A percentile compares a stretch with the other conserved stretches of the same genome.
Evolutionary conservation across 768 basidiomycete species (phyloP).

Genomic region (Podaxis sp.): DNA sequence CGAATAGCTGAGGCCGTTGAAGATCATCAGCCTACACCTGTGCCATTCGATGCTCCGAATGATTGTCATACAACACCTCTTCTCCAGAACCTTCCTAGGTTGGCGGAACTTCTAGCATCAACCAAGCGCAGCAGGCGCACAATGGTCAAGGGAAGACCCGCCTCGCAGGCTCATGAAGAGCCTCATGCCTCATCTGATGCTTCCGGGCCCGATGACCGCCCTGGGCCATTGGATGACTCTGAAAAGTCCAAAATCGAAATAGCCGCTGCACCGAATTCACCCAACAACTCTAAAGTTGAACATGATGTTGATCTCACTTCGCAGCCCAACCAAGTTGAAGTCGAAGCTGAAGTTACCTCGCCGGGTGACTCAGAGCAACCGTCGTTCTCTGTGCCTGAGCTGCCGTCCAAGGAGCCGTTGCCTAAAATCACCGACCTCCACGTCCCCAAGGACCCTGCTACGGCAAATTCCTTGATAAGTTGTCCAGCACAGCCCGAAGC

Average conservation of each 20-base stretch:
- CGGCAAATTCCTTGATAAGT: not conserved
- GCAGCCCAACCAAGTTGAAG: not conserved
- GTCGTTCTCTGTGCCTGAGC: not conserved
- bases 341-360: not conserved
- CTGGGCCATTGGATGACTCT: not conserved
- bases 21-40: not conserved
- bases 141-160: conserved; percentile 6
- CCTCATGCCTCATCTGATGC: not conserved
- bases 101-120: conserved; percentile 36
- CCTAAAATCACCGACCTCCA: not conserved
- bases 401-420: not conserved
- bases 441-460: not conserved
- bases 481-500: not conserved
- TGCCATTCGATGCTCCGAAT: not conserved
- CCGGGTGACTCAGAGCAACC: too few relatives aligned
- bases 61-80: conserved; percentile 15
- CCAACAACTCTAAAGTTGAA: not conserved
- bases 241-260: not conserved
- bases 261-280: not conserved
- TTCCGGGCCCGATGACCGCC: not conserved
- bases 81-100: conserved; percentile 24
- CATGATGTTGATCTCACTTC: not conserved
- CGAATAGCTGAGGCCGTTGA: not conserved
- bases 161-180: not conserved
- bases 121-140: conserved; percentile 17